Evolutionary conservation across 257 asterid genomes (phyloP).

Genomic region (Gentiana dahurica): DNA sequence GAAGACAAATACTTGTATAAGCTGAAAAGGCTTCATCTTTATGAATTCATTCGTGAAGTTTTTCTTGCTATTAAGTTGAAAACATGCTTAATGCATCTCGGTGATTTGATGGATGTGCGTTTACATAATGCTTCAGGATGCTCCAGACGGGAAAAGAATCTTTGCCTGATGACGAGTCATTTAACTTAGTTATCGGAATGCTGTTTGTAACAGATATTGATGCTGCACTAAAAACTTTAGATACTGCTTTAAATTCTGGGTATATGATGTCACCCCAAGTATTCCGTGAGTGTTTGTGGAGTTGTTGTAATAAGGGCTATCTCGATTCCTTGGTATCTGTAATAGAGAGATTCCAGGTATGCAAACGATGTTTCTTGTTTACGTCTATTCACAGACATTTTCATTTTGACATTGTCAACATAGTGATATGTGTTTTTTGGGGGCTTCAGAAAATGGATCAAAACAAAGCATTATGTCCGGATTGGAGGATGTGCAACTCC

Average conservation of each 20-base stretch:
- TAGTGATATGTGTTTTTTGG: constrained; percentile 15
- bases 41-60: not conserved
- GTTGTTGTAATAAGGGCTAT: constrained; percentile 37
- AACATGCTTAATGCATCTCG: constrained; percentile 11
- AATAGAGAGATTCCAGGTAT: constrained; percentile 89
- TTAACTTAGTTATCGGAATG: constrained; percentile 63
- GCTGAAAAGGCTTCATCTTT: too few relatives aligned
- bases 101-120: constrained; percentile 15
- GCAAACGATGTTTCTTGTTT: constrained; percentile 10
- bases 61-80: not conserved
- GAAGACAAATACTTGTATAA: too few relatives aligned
- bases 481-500: constrained; percentile 55
- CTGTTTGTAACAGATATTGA: constrained; percentile 43
- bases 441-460: constrained; percentile 72
- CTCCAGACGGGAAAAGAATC: constrained; percentile 58
- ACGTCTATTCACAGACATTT: constrained; percentile 6
- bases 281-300: constrained; percentile 40
- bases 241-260: constrained; percentile 55
- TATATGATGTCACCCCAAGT: constrained; percentile 45
- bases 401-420: not conserved
- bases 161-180: constrained; percentile 74
- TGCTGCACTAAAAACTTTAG: constrained; percentile 55
- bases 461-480: constrained; percentile 64
- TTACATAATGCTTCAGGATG: constrained; percentile 63
- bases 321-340: constrained; percentile 58